Conservation (phyloP, 345 rosid species). For the Adansonia digitata region DNA sequence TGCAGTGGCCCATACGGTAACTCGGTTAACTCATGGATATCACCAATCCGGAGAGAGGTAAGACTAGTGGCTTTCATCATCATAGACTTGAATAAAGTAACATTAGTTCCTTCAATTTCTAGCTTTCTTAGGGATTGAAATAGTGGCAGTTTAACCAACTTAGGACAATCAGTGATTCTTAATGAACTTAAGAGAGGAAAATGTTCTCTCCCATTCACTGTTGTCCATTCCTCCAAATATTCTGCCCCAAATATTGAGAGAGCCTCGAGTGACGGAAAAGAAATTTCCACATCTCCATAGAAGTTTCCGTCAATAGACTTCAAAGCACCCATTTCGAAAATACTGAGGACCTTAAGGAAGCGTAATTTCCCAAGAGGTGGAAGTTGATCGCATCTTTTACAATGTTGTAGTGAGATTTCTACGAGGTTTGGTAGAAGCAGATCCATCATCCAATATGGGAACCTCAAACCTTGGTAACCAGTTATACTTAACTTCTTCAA, state of each 20-base stretch:
- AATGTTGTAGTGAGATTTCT: not conserved
- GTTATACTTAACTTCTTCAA: not conserved
- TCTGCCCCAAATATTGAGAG: fast-evolving
- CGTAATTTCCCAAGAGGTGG: constrained; percentile 3
- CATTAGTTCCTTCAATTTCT: not conserved
- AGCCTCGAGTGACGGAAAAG: not conserved
- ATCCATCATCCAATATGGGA: not conserved
- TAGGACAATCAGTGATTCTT: not conserved
- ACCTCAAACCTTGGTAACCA: not conserved
- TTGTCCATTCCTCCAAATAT: not conserved
- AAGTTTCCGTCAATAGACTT: not conserved
- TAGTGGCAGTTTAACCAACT: not conserved
- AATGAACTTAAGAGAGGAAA: constrained; percentile 3
- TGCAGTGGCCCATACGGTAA: not conserved
- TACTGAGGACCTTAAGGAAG: not conserved
- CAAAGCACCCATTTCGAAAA: not conserved
- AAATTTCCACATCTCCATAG: not conserved
- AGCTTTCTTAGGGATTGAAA: not conserved
- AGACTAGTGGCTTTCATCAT: not conserved
- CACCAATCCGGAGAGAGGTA: not conserved
- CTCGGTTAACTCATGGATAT: not conserved
- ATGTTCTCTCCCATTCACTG: not conserved
- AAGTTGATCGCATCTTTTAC: not conserved
- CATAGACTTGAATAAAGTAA: not conserved
- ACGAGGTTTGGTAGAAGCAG: constrained; percentile 10